Percentiles rank a stretch among this genome's conserved stretches.
Conservation (phyloP, 2,329 filamentous ascomycete genomes). For the Sclerotinia nivalis region DNA sequence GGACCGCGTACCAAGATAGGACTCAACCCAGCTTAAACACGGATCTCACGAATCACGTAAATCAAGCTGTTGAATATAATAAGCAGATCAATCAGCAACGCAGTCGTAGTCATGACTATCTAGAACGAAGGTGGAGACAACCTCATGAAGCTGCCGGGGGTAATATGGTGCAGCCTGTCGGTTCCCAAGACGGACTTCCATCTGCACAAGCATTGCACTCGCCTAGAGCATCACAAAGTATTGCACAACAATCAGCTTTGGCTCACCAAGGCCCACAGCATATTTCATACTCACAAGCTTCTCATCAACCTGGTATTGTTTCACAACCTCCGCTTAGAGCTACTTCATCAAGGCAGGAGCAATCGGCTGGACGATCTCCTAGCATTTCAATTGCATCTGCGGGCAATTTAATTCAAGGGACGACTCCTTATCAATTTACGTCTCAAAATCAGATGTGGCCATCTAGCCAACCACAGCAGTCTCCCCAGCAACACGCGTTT, state of each 20-base stretch:
- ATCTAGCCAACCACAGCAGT: constrained; percentile 60
- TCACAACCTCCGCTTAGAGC: constrained; percentile 72
- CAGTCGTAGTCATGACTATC: constrained; percentile 73
- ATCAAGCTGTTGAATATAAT: constrained; percentile 89
- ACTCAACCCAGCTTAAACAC: constrained; percentile 72
- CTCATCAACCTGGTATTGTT: constrained; percentile 71
- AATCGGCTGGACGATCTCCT: constrained; percentile 64
- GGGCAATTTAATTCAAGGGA: constrained; percentile 51
- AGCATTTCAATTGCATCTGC: constrained; percentile 58
- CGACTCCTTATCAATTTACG: constrained; percentile 59
- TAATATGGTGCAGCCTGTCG: constrained; percentile 39
- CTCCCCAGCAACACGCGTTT: constrained; percentile 52
- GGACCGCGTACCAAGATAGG: constrained; percentile 84
- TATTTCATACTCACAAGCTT: constrained; percentile 67
- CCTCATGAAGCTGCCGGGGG: constrained; percentile 75
- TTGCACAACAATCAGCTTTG: constrained; percentile 54
- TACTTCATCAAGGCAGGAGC: constrained; percentile 61
- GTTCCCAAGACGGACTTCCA: constrained; percentile 48
- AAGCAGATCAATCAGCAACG: constrained; percentile 80
- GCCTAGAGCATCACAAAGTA: constrained; percentile 56
- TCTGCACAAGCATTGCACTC: constrained; percentile 59
- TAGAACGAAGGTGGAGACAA: constrained; percentile 79
- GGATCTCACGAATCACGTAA: constrained; percentile 83
- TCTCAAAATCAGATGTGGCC: constrained; percentile 65
- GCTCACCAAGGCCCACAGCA: constrained; percentile 46